Evolutionary conservation across 345 rosid genomes (phyloP).

Genomic region (Carallia pectinifolia): DNA sequence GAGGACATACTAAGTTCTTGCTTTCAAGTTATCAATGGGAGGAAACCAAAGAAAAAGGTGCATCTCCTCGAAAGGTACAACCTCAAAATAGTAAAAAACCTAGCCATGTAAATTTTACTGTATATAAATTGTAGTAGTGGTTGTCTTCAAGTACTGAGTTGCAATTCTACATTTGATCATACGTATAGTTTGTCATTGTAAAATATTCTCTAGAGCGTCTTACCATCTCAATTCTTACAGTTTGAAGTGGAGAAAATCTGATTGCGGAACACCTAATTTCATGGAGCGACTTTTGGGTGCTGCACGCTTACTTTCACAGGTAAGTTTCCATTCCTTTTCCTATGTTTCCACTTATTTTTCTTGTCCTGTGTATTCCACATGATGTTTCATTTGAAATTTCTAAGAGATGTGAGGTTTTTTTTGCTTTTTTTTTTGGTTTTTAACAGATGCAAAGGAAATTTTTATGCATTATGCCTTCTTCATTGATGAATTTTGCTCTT

Average conservation of each 20-base stretch:
- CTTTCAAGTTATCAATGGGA: slow-evolving; percentile 62
- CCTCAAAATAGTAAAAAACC: neutral
- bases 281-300: slow-evolving; percentile 75
- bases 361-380: neutral
- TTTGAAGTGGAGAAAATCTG: slow-evolving; percentile 67
- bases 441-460: neutral
- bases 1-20: slow-evolving; percentile 56
- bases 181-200: neutral
- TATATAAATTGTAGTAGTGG: neutral
- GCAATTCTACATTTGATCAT: too few relatives aligned
- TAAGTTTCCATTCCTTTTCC: slow-evolving; percentile 15
- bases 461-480: neutral
- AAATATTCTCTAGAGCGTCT: neutral
- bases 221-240: slow-evolving; percentile 25
- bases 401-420: neutral
- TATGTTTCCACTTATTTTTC: neutral
- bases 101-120: neutral
- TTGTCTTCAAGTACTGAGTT: neutral
- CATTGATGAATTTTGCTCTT: neutral
- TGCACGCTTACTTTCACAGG: slow-evolving; percentile 81
- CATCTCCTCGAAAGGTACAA: slow-evolving; percentile 74
- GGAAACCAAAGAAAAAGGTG: slow-evolving; percentile 61
- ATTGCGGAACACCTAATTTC: slow-evolving; percentile 57
- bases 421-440: too few relatives aligned
- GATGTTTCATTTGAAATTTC: too few relatives aligned